phyloP scores from a whole-genome alignment of 164 flowering plant genomes.

The Kingdonia uniflora region DNA sequence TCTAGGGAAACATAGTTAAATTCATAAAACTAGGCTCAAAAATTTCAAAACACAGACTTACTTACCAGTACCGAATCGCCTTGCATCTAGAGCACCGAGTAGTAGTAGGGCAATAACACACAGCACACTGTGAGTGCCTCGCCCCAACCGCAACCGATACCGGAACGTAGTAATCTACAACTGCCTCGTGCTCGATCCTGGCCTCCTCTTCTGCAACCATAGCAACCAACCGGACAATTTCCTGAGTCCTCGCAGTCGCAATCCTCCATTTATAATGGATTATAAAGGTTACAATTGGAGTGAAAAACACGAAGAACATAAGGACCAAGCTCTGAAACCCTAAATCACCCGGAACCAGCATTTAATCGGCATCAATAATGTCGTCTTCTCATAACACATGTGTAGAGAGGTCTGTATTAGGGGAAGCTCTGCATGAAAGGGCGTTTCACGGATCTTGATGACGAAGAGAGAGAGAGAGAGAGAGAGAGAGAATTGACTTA shows the following conservation, averaged over 20 bases:
- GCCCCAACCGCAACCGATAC: background rate
- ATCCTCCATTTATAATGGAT: slow-evolving; percentile 47
- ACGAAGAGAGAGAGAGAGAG: background rate
- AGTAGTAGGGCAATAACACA: slow-evolving; percentile 53
- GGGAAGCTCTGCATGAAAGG: too few relatives aligned
- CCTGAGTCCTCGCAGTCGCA: slow-evolving; percentile 40
- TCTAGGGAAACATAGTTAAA: too few relatives aligned
- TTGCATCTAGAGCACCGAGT: slow-evolving; percentile 70
- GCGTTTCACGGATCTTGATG: too few relatives aligned
- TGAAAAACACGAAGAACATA: too few relatives aligned
- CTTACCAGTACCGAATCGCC: slow-evolving; percentile 67
- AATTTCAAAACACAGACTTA: background rate
- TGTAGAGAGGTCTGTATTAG: too few relatives aligned
- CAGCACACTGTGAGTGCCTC: slow-evolving; percentile 30
- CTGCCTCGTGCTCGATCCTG: slow-evolving; percentile 28
- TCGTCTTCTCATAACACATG: background rate
- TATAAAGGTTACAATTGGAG: slow-evolving; percentile 18
- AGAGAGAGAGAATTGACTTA: slow-evolving; percentile 2
- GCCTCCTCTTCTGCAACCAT: slow-evolving; percentile 60
- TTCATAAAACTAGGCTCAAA: too few relatives aligned
- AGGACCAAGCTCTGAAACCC: slow-evolving; percentile 41
- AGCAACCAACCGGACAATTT: slow-evolving; percentile 49
- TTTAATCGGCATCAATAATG: slow-evolving; percentile 32
- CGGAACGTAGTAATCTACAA: background rate
- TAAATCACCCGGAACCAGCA: slow-evolving; percentile 56